Evolutionary conservation across 2,329 filamentous ascomycete genomes (phyloP).

Genomic region (Fusarium setosum): DNA sequence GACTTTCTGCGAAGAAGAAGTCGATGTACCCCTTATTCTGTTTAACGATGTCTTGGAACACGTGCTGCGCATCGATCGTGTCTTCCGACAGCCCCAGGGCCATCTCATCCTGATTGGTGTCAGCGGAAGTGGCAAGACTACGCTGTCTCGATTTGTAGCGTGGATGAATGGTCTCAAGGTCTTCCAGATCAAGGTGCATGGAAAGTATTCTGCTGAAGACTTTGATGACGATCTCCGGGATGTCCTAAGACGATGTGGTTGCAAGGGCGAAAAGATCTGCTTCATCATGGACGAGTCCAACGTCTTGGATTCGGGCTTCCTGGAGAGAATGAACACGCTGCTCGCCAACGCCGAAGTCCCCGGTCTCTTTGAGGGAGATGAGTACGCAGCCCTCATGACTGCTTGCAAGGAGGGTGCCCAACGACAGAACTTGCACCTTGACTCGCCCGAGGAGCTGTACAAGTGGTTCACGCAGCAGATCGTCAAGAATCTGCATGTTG

Average conservation of each 20-base stretch:
- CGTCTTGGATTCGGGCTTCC: slow-evolving; percentile 96
- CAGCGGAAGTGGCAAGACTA: slow-evolving; percentile 98
- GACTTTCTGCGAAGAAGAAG: slow-evolving; percentile 99
- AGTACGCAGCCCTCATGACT: slow-evolving; percentile 98
- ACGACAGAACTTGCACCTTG: slow-evolving; percentile 91
- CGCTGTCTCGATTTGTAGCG: slow-evolving; percentile 94
- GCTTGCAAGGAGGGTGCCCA: slow-evolving; percentile 98
- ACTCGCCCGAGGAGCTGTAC: slow-evolving; percentile 99
- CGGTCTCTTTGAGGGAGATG: slow-evolving; percentile 98
- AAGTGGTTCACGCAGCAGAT: slow-evolving; percentile 99
- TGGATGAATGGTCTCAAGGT: slow-evolving; percentile 99
- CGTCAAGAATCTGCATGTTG: slow-evolving; percentile 97
- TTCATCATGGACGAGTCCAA: slow-evolving; percentile 99
- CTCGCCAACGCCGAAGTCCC: slow-evolving; percentile 99
- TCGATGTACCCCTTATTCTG: slow-evolving; percentile 97
- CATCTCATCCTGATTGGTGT: slow-evolving; percentile 99
- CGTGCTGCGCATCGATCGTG: slow-evolving; percentile 96
- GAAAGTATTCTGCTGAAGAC: slow-evolving; percentile 97
- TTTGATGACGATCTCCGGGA: slow-evolving; percentile 98
- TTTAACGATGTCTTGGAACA: slow-evolving; percentile 99
- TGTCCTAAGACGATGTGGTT: slow-evolving; percentile 92
- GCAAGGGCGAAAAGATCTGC: slow-evolving; percentile 99
- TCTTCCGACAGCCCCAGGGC: slow-evolving; percentile 97
- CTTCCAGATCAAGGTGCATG: slow-evolving; percentile 99
- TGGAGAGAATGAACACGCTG: slow-evolving; percentile 99